These are phyloP conservation scores for Bryoglossum gracile DNA, from an alignment of 495 filamentous ascomycete species.

Conservation along the genomic window DNA sequence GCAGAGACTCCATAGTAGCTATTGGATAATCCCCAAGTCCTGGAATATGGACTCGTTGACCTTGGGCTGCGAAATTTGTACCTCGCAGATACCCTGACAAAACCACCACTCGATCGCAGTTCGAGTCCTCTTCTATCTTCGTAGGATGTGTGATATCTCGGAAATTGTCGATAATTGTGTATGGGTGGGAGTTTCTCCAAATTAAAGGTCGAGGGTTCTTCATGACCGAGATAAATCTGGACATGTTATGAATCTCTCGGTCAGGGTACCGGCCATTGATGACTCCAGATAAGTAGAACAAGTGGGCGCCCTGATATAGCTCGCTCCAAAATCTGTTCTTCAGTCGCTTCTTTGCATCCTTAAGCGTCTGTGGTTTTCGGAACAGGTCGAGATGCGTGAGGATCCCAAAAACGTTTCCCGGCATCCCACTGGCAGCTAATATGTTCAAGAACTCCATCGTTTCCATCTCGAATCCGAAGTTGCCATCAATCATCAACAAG, in stretches of 20 bases:
- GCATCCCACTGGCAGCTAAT: constrained; percentile 84
- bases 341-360: constrained; percentile 86
- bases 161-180: constrained; percentile 86
- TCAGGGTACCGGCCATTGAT: constrained; percentile 96
- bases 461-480: constrained; percentile 99
- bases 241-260: constrained; percentile 91
- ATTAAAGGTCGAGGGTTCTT: constrained; percentile 93
- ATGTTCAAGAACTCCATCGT: constrained; percentile 99
- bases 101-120: constrained; percentile 82
- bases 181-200: constrained; percentile 96
- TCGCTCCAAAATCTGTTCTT: constrained; percentile 97
- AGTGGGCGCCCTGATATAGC: constrained; percentile 89
- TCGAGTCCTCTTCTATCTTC: constrained; percentile 74
- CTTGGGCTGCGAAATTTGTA: constrained; percentile 87
- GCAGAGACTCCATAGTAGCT: constrained; percentile 73
- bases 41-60: constrained; percentile 84
- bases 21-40: constrained; percentile 90
- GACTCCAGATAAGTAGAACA: constrained; percentile 93
- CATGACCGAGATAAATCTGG: constrained; percentile 93
- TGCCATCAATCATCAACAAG: constrained; percentile 93
- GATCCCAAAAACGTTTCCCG: constrained; percentile 95
- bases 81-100: constrained; percentile 91
- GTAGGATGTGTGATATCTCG: constrained; percentile 91
- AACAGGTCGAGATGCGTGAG: constrained; percentile 95
- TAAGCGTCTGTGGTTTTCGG: constrained; percentile 80